These are phyloP conservation scores for Cryptomeria japonica DNA, from an alignment of 75 land plant species.

Conservation along the genomic window DNA sequence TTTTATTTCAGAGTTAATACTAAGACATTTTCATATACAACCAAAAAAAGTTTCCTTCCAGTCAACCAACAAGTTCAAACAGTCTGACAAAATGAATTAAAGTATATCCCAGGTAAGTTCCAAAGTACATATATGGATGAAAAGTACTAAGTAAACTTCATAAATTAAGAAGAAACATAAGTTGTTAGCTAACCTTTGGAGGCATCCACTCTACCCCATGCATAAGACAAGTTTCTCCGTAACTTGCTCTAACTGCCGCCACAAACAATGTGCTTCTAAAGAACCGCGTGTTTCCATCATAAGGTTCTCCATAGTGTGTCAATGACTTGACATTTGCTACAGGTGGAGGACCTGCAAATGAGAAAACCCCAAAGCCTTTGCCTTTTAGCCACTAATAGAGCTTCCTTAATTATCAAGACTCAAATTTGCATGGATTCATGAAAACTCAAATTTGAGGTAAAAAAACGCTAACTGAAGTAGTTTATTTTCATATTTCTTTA, in stretches of 20 bases:
- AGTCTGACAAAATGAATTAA: neutral
- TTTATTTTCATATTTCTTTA: neutral
- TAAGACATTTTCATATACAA: slow-evolving; percentile 1
- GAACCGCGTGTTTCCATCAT: slow-evolving; percentile 98
- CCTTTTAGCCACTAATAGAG: neutral
- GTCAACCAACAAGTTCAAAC: neutral
- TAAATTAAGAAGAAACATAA: neutral
- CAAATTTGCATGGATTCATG: neutral
- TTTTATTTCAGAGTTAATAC: neutral
- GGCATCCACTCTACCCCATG: slow-evolving; percentile 99
- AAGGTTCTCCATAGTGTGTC: slow-evolving; percentile 99
- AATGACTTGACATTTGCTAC: slow-evolving; percentile 93
- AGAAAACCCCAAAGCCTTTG: neutral
- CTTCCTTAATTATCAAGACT: neutral
- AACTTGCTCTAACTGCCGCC: slow-evolving; percentile 96
- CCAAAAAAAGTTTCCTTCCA: neutral
- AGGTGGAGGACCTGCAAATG: slow-evolving; percentile 59
- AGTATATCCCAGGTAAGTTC: neutral
- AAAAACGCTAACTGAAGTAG: neutral
- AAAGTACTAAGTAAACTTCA: neutral
- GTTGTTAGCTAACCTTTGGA: slow-evolving; percentile 72
- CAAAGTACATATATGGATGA: neutral
- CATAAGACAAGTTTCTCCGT: slow-evolving; percentile 91
- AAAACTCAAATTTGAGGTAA: neutral
- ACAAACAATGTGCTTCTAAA: slow-evolving; percentile 97